Conservation (phyloP, 2,329 filamentous ascomycete genomes). For the Colletotrichum euphorbiae region DNA sequence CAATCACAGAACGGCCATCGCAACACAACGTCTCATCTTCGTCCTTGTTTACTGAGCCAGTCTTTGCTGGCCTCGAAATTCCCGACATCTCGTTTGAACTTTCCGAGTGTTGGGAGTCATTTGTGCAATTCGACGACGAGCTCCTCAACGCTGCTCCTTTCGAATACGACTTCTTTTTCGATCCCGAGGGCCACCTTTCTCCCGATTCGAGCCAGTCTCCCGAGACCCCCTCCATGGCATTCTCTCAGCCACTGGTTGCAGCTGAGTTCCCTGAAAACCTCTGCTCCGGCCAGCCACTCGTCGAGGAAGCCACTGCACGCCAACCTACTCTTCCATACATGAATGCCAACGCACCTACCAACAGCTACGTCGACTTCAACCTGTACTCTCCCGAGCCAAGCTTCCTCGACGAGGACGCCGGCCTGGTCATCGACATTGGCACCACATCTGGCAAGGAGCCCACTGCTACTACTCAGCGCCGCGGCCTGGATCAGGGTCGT, state of each 20-base stretch:
- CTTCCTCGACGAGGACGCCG: conserved; percentile 62
- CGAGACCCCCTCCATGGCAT: conserved; percentile 48
- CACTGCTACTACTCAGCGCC: neutral
- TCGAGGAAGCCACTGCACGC: neutral
- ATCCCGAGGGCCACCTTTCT: conserved; percentile 56
- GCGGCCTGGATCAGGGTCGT: neutral
- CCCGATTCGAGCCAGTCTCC: conserved; percentile 49
- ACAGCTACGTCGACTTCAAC: conserved; percentile 66
- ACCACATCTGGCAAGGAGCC: conserved; percentile 1
- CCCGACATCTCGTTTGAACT: conserved; percentile 30
- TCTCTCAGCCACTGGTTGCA: conserved; percentile 38
- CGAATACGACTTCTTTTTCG: conserved; percentile 60
- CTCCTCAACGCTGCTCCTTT: conserved; percentile 47
- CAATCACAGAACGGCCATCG: neutral
- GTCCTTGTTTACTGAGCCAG: conserved; percentile 41
- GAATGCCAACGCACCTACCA: conserved; percentile 49
- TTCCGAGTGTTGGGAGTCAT: conserved; percentile 57
- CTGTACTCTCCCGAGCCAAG: conserved; percentile 64
- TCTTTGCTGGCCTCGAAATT: conserved; percentile 39
- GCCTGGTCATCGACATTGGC: conserved; percentile 46
- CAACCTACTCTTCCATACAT: conserved; percentile 55
- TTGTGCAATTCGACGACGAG: conserved; percentile 58
- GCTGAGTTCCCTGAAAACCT: conserved; percentile 4
- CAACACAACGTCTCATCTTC: conserved; percentile 4
- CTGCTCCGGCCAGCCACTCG: conserved; percentile 12